Evolutionary conservation across 345 rosid species (phyloP).

Genomic region (Sonneratia caseolaris): DNA sequence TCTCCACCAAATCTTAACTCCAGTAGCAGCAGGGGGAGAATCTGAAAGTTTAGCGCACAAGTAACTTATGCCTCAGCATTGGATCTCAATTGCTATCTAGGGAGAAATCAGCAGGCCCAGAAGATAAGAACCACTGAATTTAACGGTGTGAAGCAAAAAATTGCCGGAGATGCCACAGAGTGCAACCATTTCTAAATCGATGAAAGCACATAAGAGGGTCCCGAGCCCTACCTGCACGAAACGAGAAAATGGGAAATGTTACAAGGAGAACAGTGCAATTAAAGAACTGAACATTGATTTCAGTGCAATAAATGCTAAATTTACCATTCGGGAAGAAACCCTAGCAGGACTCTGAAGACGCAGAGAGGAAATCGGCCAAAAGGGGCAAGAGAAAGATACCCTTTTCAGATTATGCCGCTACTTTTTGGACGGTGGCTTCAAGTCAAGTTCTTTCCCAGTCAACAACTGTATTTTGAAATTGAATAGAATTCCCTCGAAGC

Average conservation of each 20-base stretch:
- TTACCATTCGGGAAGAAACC: slow-evolving; percentile 25
- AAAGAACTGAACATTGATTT: slow-evolving; percentile 31
- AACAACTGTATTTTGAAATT: slow-evolving; percentile 22
- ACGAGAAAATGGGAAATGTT: slow-evolving; percentile 14
- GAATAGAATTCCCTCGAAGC: slow-evolving; percentile 23
- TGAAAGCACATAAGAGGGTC: neutral
- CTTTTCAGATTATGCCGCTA: slow-evolving; percentile 65
- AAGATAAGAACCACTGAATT: neutral
- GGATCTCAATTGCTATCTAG: neutral
- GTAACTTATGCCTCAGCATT: neutral
- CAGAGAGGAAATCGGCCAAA: slow-evolving; percentile 28
- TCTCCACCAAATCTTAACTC: neutral
- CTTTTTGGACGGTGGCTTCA: slow-evolving; percentile 37
- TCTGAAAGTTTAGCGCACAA: neutral
- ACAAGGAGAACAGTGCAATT: slow-evolving; percentile 46
- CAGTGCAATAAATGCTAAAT: slow-evolving; percentile 40
- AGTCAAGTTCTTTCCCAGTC: slow-evolving; percentile 24
- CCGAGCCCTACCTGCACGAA: slow-evolving; percentile 4
- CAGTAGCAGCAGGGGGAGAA: neutral
- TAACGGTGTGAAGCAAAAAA: neutral
- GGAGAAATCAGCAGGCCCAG: neutral
- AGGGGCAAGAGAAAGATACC: slow-evolving; percentile 62
- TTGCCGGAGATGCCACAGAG: neutral
- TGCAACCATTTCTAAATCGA: slow-evolving; percentile 23
- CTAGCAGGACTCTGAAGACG: slow-evolving; percentile 25